phyloP scores from a whole-genome alignment of 352 stramenopile species.

The Phytophthora lateralis region DNA sequence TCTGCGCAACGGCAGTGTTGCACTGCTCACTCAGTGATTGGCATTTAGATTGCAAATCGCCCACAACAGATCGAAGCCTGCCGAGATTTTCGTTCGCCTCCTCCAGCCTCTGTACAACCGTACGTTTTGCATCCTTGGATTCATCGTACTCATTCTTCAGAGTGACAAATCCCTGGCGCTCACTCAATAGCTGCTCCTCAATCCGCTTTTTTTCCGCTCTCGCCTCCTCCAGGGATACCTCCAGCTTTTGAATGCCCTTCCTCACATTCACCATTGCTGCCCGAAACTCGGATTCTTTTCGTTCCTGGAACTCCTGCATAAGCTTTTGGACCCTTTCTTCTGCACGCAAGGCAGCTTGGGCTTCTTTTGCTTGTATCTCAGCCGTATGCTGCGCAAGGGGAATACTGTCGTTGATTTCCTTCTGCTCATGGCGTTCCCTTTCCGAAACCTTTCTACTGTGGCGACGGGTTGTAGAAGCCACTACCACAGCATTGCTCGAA shows the following conservation, averaged over 20 bases:
- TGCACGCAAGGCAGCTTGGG: slow-evolving; percentile 49
- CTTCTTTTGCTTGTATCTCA: slow-evolving; percentile 59
- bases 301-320: slow-evolving; percentile 64
- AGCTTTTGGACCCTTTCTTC: slow-evolving; percentile 61
- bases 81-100: slow-evolving; percentile 77
- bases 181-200: slow-evolving; percentile 56
- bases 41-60: slow-evolving; percentile 43
- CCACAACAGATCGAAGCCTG: slow-evolving; percentile 57
- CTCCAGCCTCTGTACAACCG: slow-evolving; percentile 58
- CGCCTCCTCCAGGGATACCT: slow-evolving; percentile 49
- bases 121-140: slow-evolving; percentile 47
- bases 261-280: slow-evolving; percentile 76
- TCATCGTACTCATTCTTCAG: slow-evolving; percentile 64
- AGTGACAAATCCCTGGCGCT: slow-evolving; percentile 57
- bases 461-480: slow-evolving; percentile 10
- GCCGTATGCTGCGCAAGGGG: slow-evolving; percentile 57
- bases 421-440: slow-evolving; percentile 22
- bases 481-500: slow-evolving; percentile 21
- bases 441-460: slow-evolving; percentile 33
- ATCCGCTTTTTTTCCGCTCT: slow-evolving; percentile 54
- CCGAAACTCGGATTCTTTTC: slow-evolving; percentile 70
- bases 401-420: slow-evolving; percentile 35
- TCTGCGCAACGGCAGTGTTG: slow-evolving; percentile 16
- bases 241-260: slow-evolving; percentile 76
- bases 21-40: slow-evolving; percentile 39